Evolutionary conservation across 2,329 filamentous ascomycete species (phyloP).

Genomic region (Fonsecaea erecta): DNA sequence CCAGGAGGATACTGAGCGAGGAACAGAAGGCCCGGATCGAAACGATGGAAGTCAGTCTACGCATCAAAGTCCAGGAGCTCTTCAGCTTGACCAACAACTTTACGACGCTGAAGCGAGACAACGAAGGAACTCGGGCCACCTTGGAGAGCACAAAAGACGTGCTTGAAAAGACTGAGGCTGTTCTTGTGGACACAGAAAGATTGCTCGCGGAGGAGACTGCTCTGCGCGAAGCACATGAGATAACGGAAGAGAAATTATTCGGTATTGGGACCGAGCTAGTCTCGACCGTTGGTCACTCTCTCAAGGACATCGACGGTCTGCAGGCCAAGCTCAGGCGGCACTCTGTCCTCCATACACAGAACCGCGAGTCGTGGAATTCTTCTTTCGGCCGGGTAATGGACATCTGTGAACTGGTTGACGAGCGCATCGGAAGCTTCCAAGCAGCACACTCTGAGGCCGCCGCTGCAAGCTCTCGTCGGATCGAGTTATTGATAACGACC

Average conservation of each 20-base stretch:
- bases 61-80: conserved; percentile 92
- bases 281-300: conserved; percentile 75
- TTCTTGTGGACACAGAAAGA: conserved; percentile 76
- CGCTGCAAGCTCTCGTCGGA: conserved; percentile 67
- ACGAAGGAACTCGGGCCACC: conserved; percentile 72
- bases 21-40: conserved; percentile 92
- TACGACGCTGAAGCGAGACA: conserved; percentile 85
- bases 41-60: conserved; percentile 84
- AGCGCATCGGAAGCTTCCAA: conserved; percentile 73
- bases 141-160: conserved; percentile 81
- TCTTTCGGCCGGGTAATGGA: conserved; percentile 76
- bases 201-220: conserved; percentile 78
- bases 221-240: conserved; percentile 80
- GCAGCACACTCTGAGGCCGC: conserved; percentile 74
- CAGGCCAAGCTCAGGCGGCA: conserved; percentile 86
- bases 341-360: conserved; percentile 79
- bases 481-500: conserved; percentile 75
- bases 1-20: conserved; percentile 84
- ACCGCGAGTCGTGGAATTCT: conserved; percentile 76
- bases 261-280: conserved; percentile 76
- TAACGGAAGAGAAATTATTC: conserved; percentile 78
- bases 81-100: conserved; percentile 85
- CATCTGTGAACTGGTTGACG: conserved; percentile 77
- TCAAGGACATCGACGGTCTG: conserved; percentile 78
- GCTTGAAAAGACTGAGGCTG: conserved; percentile 84